These are phyloP conservation scores for Xylariaceae sp. DNA, from an alignment of 2,329 filamentous ascomycete species.

Conservation along the genomic window DNA sequence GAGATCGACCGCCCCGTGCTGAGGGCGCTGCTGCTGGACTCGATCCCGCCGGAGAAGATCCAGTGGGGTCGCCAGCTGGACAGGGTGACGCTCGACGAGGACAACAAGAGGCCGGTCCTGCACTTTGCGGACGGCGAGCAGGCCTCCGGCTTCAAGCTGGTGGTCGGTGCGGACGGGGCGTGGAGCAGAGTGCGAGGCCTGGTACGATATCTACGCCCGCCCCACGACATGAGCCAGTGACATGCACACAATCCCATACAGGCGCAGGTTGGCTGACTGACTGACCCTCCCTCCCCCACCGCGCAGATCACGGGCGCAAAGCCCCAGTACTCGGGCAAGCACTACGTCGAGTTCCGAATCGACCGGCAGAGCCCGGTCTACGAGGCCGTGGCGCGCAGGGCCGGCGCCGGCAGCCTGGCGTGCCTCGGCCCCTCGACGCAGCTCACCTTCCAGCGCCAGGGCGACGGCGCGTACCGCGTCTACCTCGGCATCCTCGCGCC, in stretches of 20 bases:
- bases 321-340: constrained; percentile 7
- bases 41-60: constrained; percentile 5
- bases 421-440: constrained; percentile 2
- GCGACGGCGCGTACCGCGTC: not conserved
- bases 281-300: no score
- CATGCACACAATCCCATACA: not conserved
- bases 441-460: not conserved
- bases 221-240: not conserved
- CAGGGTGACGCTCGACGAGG: constrained; percentile 16
- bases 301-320: constrained; percentile 7
- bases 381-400: constrained; percentile 4
- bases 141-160: constrained; percentile 20
- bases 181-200: constrained; percentile 26
- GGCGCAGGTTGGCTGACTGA: not conserved
- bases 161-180: constrained; percentile 31
- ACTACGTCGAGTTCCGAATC: constrained; percentile 6
- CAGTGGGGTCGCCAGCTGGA: constrained; percentile 10
- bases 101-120: not conserved
- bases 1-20: constrained; percentile 16
- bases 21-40: constrained; percentile 8
- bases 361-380: constrained; percentile 5
- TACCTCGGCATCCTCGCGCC: not conserved
- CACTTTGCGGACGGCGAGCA: constrained; percentile 6
- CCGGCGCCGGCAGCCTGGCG: constrained; percentile 1
- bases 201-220: constrained; percentile 4